These are phyloP conservation scores for Thymus quinquecostatus DNA, from an alignment of 257 asterid genomes.

Conservation along the genomic window DNA sequence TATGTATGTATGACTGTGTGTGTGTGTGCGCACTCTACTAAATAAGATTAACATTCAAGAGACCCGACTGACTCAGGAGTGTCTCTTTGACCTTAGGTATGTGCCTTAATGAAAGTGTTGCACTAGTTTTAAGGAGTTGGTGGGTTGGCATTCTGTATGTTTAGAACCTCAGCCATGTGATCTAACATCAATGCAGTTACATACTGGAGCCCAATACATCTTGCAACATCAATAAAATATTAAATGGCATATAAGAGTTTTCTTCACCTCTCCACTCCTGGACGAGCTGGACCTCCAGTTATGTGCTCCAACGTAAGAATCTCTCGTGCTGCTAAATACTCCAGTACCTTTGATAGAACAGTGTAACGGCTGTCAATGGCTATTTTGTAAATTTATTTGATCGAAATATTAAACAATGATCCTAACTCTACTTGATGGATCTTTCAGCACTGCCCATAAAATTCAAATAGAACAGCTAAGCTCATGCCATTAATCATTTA, in stretches of 20 bases:
- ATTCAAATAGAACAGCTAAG: background rate
- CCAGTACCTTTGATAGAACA: conserved; percentile 61
- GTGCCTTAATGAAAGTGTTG: background rate
- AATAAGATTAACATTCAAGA: background rate
- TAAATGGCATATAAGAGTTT: conserved; percentile 17
- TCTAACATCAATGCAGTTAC: background rate
- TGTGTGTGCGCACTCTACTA: background rate
- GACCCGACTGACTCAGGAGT: conserved; percentile 1
- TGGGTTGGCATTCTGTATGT: background rate
- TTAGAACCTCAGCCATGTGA: background rate
- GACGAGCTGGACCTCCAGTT: conserved; percentile 76
- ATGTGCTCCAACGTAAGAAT: conserved; percentile 83
- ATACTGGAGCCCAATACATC: conserved; percentile 4
- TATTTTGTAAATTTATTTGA: background rate
- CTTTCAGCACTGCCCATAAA: background rate
- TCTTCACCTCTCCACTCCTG: conserved; percentile 88
- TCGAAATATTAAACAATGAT: conserved; percentile 15
- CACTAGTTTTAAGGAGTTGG: background rate
- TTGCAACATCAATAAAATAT: conserved; percentile 11
- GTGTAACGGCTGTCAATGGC: conserved; percentile 15
- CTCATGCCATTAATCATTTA: background rate
- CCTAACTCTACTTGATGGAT: background rate
- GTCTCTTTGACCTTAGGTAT: background rate
- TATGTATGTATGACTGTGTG: too few relatives aligned
- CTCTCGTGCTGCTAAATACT: conserved; percentile 79